phyloP scores from a whole-genome alignment of 2,329 filamentous ascomycete genomes.

The Diplodia mutila region DNA sequence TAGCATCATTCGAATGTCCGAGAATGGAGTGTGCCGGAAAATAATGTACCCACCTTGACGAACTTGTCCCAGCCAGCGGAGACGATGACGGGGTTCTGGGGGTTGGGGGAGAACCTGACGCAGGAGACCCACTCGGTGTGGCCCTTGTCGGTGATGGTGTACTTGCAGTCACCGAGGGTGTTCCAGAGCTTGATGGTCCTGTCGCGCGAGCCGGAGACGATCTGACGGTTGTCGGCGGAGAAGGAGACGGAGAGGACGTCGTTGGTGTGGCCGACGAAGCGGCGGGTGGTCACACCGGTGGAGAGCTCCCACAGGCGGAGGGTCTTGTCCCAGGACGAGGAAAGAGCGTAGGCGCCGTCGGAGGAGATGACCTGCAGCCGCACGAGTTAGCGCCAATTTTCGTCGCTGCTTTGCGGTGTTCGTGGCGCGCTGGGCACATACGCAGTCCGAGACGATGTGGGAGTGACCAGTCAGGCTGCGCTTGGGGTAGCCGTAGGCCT shows the following conservation, averaged over 20 bases:
- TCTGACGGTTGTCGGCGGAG: slow-evolving; percentile 99
- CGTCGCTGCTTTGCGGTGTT: slow-evolving; percentile 33
- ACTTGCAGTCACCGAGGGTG: slow-evolving; percentile 99
- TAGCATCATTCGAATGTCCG: slow-evolving; percentile 77
- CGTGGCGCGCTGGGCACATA: slow-evolving; percentile 59
- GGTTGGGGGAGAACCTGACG: slow-evolving; percentile 99
- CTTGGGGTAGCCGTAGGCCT: slow-evolving; percentile 98
- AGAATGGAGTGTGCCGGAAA: slow-evolving; percentile 16
- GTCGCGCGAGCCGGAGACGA: slow-evolving; percentile 98
- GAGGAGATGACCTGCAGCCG: slow-evolving; percentile 89
- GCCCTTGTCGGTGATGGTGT: slow-evolving; percentile 99
- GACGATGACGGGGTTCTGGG: slow-evolving; percentile 99
- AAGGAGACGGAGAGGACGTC: slow-evolving; percentile 99
- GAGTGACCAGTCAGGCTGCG: slow-evolving; percentile 98
- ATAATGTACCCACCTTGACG: slow-evolving; percentile 81
- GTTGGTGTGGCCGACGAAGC: slow-evolving; percentile 99
- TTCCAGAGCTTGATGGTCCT: slow-evolving; percentile 99
- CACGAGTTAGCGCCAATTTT: slow-evolving; percentile 36
- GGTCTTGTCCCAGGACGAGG: slow-evolving; percentile 99
- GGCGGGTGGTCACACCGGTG: slow-evolving; percentile 94
- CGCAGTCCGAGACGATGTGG: slow-evolving; percentile 99
- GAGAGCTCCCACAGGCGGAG: slow-evolving; percentile 99
- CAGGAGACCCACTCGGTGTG: slow-evolving; percentile 99
- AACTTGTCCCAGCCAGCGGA: slow-evolving; percentile 99
- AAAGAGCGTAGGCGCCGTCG: slow-evolving; percentile 98